Base-by-base conservation (phyloP, 192 early-diverging fungal genomes). In the Radiomyces spectabilis region DNA sequence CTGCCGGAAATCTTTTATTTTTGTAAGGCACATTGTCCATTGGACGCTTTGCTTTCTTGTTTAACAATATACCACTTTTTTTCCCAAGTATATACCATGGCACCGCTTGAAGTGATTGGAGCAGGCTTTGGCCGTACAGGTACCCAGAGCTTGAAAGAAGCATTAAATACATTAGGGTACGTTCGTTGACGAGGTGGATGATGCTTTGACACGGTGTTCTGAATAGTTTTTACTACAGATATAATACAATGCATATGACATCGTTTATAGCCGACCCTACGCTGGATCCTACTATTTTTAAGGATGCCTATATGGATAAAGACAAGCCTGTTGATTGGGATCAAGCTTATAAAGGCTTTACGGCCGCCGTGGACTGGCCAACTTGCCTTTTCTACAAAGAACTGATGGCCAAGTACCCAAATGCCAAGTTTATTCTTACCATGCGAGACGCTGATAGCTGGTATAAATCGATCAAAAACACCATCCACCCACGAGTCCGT, bases 401-500 rank as follows among this genome's bases (percentile, higher is more conserved):
- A 7, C 51, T 53, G 9, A 53, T 53, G 37, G 57, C 38, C 32
- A 5, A 38, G 15, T 51, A 51, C 26, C 57, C 57, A 4, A 33
- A 59, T 12, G 57, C 57, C 37, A 59, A 59, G 29, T 38, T 59
- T 4, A 59, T 59, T 26, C 29, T 48, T 10, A 51, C 57, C 13
- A 38, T 47, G 1, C 35, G 57, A 16, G 31, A 32, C 41, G 45
- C 47, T 1, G 47, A 59, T 26, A n/a, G 3, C 16, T 59, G 57
- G 57, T 48, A 48, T 30, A 46, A 47, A 25, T 31, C 26, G 5
- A 25, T 45, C 16, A 50, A 16, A 9, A 50, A 50, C 7, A 50
- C n/a, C n/a, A n/a, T n/a, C n/a, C n/a, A n/a, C n/a, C n/a, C n/a
- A n/a, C n/a, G n/a, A n/a, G n/a, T n/a, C n/a, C n/a, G n/a, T n/a